Base-by-base conservation (phyloP, 805 yeast species). In the Myxozyma vanderwaltii region DNA sequence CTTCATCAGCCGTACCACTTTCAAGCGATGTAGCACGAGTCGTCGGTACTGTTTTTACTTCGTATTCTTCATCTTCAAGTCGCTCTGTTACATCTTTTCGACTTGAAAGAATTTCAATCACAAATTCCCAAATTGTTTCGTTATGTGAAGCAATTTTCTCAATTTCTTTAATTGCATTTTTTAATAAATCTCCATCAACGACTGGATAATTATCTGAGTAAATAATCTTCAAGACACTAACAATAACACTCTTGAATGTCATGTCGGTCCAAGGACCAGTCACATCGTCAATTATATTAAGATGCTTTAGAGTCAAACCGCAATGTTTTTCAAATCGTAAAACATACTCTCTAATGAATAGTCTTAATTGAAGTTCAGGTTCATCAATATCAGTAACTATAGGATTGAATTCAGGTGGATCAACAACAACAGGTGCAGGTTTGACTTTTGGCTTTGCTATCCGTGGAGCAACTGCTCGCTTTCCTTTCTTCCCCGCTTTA, bases 281-380 rank as follows among this genome's bases (percentile, higher is more conserved):
- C 17, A 74, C 74, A 51, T 75, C 77, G 59, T 74, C 72, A 41
- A 75, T 59, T 3, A 68, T 58, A 12, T 71, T 57, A 1, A 71
- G 61, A 38, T 72, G 71, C 56, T 76, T 63, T 21, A 71, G 52
- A 2, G 76, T 73, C 36, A 75, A 58, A 8, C 72, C 63, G 50
- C 75, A 71, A 35, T 73, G 70, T 56, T 69, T 69, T 61, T 75
- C 77, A 61, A 75, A 75, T 5, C 77, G 67, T 24, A 73, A 58
- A 27, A 75, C 59, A 49, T 71, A 75, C 58, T 75, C 78, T 19
- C 78, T 70, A 21, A 75, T 51, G 24, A 66, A 64, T n/a, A 72
- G 63, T 23, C 72, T 68, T 15, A 63, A 61, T 75, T 76, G 74
- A 19, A 75, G 60, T 44, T 69, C 54, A 33, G 69, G 67, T 13